Percentiles rank a stretch among this genome's conserved stretches.
Evolutionary conservation across 495 filamentous ascomycete species (phyloP).

Genomic region (Immersiella caudata): DNA sequence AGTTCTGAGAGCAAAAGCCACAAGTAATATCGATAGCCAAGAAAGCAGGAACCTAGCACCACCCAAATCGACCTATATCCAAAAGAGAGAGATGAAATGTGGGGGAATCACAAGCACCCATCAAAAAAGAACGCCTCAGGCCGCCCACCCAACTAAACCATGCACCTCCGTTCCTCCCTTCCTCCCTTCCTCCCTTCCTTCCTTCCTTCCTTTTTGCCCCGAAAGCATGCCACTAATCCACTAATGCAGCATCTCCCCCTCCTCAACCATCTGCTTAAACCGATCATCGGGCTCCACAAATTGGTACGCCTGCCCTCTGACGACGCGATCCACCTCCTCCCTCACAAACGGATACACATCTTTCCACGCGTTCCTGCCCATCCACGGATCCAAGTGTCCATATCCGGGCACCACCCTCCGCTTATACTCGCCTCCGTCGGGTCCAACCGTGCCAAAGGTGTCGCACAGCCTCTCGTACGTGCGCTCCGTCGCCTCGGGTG

Average conservation of each 20-base stretch:
- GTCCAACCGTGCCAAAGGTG: conserved; percentile 47
- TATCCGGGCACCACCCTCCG: conserved; percentile 61
- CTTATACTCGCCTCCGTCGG: conserved; percentile 48
- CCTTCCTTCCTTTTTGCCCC: not conserved
- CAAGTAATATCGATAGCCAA: no score
- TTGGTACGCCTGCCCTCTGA: conserved; percentile 40
- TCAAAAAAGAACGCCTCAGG: no score
- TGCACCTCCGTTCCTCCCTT: not conserved
- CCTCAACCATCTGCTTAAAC: conserved; percentile 48
- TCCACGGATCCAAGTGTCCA: conserved; percentile 69
- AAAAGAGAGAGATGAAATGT: no score
- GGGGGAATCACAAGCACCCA: no score
- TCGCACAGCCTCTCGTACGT: conserved; percentile 61
- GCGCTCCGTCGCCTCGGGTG: conserved; percentile 58
- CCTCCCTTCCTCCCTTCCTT: not conserved
- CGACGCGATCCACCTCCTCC: conserved; percentile 57
- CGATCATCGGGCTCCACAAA: conserved; percentile 47
- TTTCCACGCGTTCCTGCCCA: conserved; percentile 62
- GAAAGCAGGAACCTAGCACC: no score
- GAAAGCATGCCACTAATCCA: not conserved
- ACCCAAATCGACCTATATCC: no score
- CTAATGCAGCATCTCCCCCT: conserved; percentile 43
- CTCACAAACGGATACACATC: conserved; percentile 65
- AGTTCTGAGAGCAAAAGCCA: no score
- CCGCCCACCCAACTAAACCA: no score